Evolutionary conservation across 495 filamentous ascomycete genomes (phyloP), one percentile per base, ranked within the genome.

Genomic region (Penicillium riverlandense): DNA sequence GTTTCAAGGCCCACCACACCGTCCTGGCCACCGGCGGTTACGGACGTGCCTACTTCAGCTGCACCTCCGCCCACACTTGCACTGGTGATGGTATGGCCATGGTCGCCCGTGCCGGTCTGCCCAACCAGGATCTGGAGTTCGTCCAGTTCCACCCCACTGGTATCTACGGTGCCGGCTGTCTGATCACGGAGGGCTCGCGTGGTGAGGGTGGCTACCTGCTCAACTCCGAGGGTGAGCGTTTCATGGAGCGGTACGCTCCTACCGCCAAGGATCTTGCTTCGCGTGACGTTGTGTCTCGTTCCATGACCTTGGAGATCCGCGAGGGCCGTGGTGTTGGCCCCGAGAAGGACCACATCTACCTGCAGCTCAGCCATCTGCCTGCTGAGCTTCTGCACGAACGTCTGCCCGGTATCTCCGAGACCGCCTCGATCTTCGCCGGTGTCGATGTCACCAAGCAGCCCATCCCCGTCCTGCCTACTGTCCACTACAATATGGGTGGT

Each of bases 401-500:
- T 73, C 86, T 97, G 43, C 91, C 91, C 43, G 91, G 91, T 80
- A 97, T 97, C 64, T 95, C 92, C 28, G 91, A 97, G 76, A 97
- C 92, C 31, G 91, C 91, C 35, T 85, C 85, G 48, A 96, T 97
- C 61, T 97, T 97, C 72, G 76, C 91, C 31, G 91, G 91, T 65
- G 90, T 97, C 57, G 92, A 97, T 63, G 90, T 97, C 51, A 83
- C 82, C 62, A 95, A 94, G 75, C 85, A 95, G 67, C 91, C 91
- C 52, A 97, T 97, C 58, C 91, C 91, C 43, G 92, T 97, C 52
- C 77, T 97, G 44, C 91, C 91, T 39, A 97, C 91, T 37, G 92
- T 95, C 58, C 92, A 97, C 76, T 97, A 97, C 79, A 96, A 96
- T 79, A 97, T 97, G 91, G 91, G 91, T 66, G 91, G 91, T 75